A percentile compares a stretch with the other conserved stretches of the same genome.
Conservation (phyloP, 352 stramenopile genomes). For the Pythium grandisporangium region DNA sequence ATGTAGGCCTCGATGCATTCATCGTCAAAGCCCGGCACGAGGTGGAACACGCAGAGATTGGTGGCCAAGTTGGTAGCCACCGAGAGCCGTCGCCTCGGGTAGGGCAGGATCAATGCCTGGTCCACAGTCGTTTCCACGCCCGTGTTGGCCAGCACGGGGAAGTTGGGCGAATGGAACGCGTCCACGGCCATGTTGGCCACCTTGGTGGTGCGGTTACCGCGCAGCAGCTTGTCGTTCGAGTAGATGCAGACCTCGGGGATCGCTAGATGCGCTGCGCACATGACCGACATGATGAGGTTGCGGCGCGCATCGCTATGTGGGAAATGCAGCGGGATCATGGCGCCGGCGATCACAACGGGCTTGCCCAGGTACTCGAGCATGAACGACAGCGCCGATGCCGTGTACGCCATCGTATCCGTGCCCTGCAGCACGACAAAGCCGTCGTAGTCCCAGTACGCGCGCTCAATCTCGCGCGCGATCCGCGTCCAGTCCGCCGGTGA, state of each 20-base stretch:
- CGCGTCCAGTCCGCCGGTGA: conserved; percentile 85
- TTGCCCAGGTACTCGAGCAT: conserved; percentile 98
- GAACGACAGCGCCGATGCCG: conserved; percentile 91
- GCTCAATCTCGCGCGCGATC: conserved; percentile 92
- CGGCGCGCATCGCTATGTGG: conserved; percentile 94
- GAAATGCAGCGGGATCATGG: conserved; percentile 94
- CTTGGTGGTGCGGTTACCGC: conserved; percentile 95
- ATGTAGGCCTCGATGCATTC: conserved; percentile 84
- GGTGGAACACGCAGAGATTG: conserved; percentile 88
- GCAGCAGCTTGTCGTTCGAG: conserved; percentile 93
- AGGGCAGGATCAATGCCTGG: conserved; percentile 83
- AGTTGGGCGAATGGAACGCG: conserved; percentile 96
- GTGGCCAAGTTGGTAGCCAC: conserved; percentile 89
- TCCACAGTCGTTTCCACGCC: conserved; percentile 91
- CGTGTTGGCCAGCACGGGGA: conserved; percentile 89
- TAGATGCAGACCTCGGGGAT: conserved; percentile 91
- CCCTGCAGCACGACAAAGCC: conserved; percentile 96
- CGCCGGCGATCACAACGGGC: conserved; percentile 92
- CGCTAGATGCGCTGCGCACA: conserved; percentile 64
- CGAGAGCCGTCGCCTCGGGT: conserved; percentile 80
- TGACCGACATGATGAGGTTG: conserved; percentile 95
- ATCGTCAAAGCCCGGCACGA: conserved; percentile 84
- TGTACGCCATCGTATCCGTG: conserved; percentile 98
- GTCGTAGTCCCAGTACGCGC: conserved; percentile 93
- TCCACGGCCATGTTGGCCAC: conserved; percentile 91